Evolutionary conservation across 2,329 filamentous ascomycete species (phyloP), one percentile per base, ranked within the genome.

Genomic region (Sporothrix brunneoviolacea): DNA sequence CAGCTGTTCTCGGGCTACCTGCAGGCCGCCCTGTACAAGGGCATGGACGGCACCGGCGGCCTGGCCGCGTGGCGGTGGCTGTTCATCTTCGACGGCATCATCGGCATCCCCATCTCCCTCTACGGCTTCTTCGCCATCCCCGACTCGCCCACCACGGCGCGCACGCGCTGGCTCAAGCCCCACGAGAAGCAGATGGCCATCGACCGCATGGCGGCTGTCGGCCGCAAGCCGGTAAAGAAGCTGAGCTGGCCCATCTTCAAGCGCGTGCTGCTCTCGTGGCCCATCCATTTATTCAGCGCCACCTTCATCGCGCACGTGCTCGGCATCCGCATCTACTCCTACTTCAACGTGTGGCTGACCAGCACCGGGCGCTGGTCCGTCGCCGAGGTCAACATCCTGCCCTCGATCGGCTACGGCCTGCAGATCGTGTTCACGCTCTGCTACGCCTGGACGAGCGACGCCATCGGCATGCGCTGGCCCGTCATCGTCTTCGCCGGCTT

Each of bases 111-210:
- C 36, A 43, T 48, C 8, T 50, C 86, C 1, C 51, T 82, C 4
- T 59, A 72, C 1, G 81, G 80, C 1, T 90, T 85, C 67, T 91
- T 80, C 71, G 71, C 83, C 55, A 79, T 94, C 0, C 76, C 87
- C 58, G 88, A 95, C 60, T 93, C 89, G 58, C 90, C 90, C 0
- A 21, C 10, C 19, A 18, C 16, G 21, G 19, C 36, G 12, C 49
- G 42, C n/a, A 35, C 51, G 8, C 10, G 33, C 15, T 53, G 27
- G n/a, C 30, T 53, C 32, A 32, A 27, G 22, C 13, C 15, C 7
- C 12, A 10, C 15, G 38, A 50, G 13, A 21, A 28, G 19, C 4
- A 43, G 16, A 8, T 43, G 16, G 48, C 48, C 37, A 22, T 43
- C 37, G 24, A n/a, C 6, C 24, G 48, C 21, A 50, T 50, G 48